These are phyloP conservation scores for Sarocladium oryzae DNA, from an alignment of 2,329 filamentous ascomycete species.

Conservation along the genomic window DNA sequence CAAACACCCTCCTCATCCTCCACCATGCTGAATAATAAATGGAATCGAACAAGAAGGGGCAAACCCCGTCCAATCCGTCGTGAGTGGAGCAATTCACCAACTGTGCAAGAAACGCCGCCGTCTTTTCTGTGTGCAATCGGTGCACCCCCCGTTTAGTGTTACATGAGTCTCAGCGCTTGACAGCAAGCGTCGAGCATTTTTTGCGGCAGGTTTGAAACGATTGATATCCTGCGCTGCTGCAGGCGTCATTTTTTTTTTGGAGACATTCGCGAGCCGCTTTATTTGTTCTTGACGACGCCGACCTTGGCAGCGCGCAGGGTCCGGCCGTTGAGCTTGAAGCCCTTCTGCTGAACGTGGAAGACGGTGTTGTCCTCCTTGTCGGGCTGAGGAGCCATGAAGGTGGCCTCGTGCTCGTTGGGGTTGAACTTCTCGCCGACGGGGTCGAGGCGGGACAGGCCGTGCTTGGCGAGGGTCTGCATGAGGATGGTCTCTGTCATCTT, in stretches of 20 bases:
- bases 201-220: too few species aligned
- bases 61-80: slow-evolving; percentile 21
- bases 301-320: slow-evolving; percentile 91
- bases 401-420: slow-evolving; percentile 93
- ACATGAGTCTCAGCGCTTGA: background rate
- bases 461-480: slow-evolving; percentile 83
- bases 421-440: slow-evolving; percentile 85
- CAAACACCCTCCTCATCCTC: background rate
- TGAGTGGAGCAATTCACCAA: slow-evolving; percentile 43
- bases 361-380: slow-evolving; percentile 87
- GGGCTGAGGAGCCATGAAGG: slow-evolving; percentile 82
- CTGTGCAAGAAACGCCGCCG: slow-evolving; percentile 11
- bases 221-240: too few species aligned
- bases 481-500: slow-evolving; percentile 93
- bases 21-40: slow-evolving; percentile 4
- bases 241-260: too few species aligned
- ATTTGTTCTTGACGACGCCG: slow-evolving; percentile 82
- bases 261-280: slow-evolving; percentile 17
- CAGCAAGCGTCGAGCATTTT: background rate
- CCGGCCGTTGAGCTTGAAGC: slow-evolving; percentile 87
- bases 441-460: slow-evolving; percentile 85
- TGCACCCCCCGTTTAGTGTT: slow-evolving; percentile 7
- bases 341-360: slow-evolving; percentile 91
- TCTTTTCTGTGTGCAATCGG: background rate
- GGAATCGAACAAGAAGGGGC: background rate